Percentiles rank a stretch among this genome's conserved stretches.
Evolutionary conservation across 2,329 filamentous ascomycete species (phyloP).

Genomic region (Neocatenulostroma microsporum): DNA sequence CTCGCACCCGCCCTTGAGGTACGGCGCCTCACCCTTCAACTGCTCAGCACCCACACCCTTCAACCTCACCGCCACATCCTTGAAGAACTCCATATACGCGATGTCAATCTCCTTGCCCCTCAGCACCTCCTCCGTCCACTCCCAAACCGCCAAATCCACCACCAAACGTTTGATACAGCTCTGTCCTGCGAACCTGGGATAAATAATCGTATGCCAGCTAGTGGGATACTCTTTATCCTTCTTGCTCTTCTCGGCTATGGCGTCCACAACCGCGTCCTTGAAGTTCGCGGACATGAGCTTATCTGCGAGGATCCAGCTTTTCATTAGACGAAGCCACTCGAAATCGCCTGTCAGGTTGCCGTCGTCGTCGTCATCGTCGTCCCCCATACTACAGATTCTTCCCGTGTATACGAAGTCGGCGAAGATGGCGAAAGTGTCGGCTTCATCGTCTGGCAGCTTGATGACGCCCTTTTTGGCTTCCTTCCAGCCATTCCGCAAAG

Average conservation of each 20-base stretch:
- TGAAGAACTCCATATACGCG: no score
- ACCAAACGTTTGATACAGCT: not conserved
- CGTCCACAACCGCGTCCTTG: conserved; percentile 16
- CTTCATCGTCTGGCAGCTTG: conserved; percentile 4
- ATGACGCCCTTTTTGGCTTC: conserved; percentile 9
- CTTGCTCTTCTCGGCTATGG: conserved; percentile 7
- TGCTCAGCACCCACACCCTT: no score
- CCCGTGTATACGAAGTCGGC: conserved; percentile 13
- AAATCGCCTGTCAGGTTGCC: no score
- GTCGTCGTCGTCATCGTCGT: no score
- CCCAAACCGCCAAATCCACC: not conserved
- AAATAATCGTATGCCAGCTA: not conserved
- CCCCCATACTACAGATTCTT: conserved; percentile 1
- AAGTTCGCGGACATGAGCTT: conserved; percentile 14
- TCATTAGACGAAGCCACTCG: not conserved
- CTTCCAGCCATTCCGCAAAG: conserved; percentile 9
- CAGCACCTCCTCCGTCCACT: not conserved
- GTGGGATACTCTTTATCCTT: no score
- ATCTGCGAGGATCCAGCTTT: conserved; percentile 16
- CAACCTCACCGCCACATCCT: no score
- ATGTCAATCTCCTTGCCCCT: not conserved
- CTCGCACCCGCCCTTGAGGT: no score
- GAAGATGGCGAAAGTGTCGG: conserved; percentile 12
- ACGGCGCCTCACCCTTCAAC: no score
- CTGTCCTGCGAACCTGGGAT: not conserved